Evolutionary conservation across 805 yeast genomes (phyloP).

Genomic region (Blastobotrys muscicola): DNA sequence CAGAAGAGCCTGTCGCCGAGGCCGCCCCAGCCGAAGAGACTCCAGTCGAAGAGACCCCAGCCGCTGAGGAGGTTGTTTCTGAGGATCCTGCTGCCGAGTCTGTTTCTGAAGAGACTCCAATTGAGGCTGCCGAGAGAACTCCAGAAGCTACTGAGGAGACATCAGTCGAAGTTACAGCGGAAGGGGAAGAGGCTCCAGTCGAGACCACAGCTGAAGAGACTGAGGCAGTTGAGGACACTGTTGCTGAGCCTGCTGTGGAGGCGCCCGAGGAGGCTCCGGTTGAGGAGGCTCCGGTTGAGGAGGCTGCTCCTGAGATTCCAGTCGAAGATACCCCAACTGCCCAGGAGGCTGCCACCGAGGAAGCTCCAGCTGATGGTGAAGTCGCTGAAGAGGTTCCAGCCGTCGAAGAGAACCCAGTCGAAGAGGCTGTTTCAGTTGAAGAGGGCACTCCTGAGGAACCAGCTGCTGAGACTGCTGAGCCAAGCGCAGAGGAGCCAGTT

Average conservation of each 20-base stretch:
- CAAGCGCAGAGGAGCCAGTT: not conserved
- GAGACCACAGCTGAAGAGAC: not conserved
- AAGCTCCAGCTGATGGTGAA: not conserved
- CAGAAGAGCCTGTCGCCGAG: not conserved
- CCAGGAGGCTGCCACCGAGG: not conserved
- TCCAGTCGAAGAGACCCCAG: not conserved
- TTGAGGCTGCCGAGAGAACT: not conserved
- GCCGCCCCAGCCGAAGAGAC: not conserved
- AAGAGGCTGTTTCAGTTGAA: not conserved
- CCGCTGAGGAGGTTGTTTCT: not conserved
- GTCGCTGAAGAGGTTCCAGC: not conserved
- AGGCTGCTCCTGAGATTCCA: too few species aligned
- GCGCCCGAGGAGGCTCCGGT: not conserved
- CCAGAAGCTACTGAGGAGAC: not conserved
- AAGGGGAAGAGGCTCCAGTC: not conserved
- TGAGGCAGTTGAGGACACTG: not conserved
- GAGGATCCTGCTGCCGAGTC: constrained; percentile 1
- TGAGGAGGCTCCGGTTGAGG: not conserved
- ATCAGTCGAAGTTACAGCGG: not conserved
- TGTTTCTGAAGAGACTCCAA: too few species aligned
- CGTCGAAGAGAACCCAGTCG: not conserved
- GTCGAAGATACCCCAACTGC: too few species aligned
- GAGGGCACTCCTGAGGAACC: not conserved
- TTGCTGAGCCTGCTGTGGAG: not conserved
- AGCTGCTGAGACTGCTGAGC: constrained; percentile 1